These are phyloP conservation scores for Backusella westeae DNA, from an alignment of 192 early-diverging fungal species.

Conservation along the genomic window DNA sequence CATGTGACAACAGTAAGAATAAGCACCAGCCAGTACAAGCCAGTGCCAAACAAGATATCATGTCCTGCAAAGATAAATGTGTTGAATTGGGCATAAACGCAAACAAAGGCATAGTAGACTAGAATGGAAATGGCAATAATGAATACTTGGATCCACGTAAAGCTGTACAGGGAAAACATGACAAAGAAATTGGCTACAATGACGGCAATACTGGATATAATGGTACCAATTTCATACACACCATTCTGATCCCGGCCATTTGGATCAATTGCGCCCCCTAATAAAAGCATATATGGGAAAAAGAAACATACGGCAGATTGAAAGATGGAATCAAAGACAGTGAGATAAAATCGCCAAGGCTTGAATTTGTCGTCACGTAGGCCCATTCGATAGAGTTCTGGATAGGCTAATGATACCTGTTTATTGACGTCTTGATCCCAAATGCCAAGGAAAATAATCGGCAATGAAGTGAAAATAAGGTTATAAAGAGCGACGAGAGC, in stretches of 20 bases:
- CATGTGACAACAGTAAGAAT: slow-evolving; percentile 57
- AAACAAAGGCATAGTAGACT: slow-evolving; percentile 58
- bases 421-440: slow-evolving; percentile 85
- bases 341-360: slow-evolving; percentile 71
- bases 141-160: slow-evolving; percentile 68
- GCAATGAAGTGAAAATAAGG: slow-evolving; percentile 81
- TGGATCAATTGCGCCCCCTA: slow-evolving; percentile 40
- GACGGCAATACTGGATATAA: slow-evolving; percentile 70
- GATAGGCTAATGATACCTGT: slow-evolving; percentile 62
- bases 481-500: slow-evolving; percentile 86
- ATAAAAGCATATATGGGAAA: slow-evolving; percentile 56
- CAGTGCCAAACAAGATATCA: slow-evolving; percentile 56
- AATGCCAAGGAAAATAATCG: slow-evolving; percentile 65
- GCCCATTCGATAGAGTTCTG: slow-evolving; percentile 82
- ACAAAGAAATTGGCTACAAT: slow-evolving; percentile 81
- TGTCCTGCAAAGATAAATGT: slow-evolving; percentile 38
- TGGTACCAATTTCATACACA: slow-evolving; percentile 67
- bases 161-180: slow-evolving; percentile 69
- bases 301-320: slow-evolving; percentile 73
- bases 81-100: slow-evolving; percentile 55
- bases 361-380: slow-evolving; percentile 75
- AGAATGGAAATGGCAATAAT: slow-evolving; percentile 49
- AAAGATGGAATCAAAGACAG: slow-evolving; percentile 67
- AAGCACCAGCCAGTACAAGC: slow-evolving; percentile 73
- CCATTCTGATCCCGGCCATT: slow-evolving; percentile 45